Base-by-base conservation (phyloP, 768 basidiomycete genomes). In the Mycena metata region DNA sequence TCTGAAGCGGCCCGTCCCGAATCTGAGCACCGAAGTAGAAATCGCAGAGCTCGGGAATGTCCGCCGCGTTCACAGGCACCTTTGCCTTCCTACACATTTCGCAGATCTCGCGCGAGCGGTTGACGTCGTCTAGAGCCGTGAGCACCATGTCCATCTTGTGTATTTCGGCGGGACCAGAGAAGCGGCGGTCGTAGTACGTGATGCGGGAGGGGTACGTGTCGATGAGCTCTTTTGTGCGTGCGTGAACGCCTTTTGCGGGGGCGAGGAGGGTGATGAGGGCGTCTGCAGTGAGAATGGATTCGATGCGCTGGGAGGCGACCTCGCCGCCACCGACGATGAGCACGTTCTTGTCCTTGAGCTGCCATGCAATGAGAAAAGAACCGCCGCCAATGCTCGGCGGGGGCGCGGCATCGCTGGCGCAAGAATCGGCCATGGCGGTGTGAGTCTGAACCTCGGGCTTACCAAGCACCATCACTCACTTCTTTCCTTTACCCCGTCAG, bases 11-110 rank as follows among this genome's bases (percentile, higher is more conserved):
- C 0, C 97, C 96, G 67, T 90, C 87, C 35, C 95, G 91, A 67
- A 98, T 90, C 78, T 95, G 94, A 4, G 95, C 93, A 56, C 98
- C 98, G 81, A 99, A 99, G 84, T 96, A 99, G 76, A 99, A 99
- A 80, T 99, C 97, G 84, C 98, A 99, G 47, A 91, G 88, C 49
- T 93, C 90, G 3, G 98, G 98, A 67, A 98, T 92, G 81, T 99
- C 97, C 43, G 98, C 98, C 68, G 96, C 95, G 79, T 99, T 99
- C 61, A 97, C 91, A 9, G 96, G 95, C 56, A 98, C 91, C 52
- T 84, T 86, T 60, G 79, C 83, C 26, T 85, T 82, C 61, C 95
- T 82, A 73, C 92, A 93, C 73, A 91, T 81, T 11, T 84, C 74
- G 74, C 88, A 92, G 49, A 99, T 96, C n/a, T 84, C 76, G 60